Base-by-base conservation (phyloP, 371 early-diverging fungal species). In the Blyttiomyces sp. region DNA sequence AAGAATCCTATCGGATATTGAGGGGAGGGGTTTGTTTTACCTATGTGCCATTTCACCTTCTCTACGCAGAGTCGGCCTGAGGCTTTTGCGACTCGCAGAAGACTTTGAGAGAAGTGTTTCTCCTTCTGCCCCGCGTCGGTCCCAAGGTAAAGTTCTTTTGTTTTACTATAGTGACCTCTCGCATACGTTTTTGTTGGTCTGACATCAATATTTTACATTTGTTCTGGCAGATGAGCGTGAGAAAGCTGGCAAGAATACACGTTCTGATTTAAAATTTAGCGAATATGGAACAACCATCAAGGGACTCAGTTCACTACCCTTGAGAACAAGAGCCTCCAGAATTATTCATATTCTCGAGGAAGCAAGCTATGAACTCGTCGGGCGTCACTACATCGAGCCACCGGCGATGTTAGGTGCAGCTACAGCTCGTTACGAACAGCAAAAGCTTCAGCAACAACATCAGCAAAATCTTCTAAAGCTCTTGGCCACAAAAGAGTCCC, bases 11-110 rank as follows among this genome's bases (percentile, higher is more conserved):
- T 81, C 83, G 53, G 86, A 84, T 39, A 86, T 86, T 5, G 92
- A 93, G 71, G 84, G 84, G 3, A 81, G 82, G 32, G 93, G 91
- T 0, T 60, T 93, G 24, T 59, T 90, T 17, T 89, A 86, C 55
- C 71, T 93, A 27, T 89, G 88, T 51, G 83, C 80, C 48, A 80
- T 79, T 17, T 80, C 80, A 0, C 71, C 84, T 9, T 57, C 66
- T 0, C 77, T 86, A 27, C 86, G 93, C 24, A 82, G 61, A 21
- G 55, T 77, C 4, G 63, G 61, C 4, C 54, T 89, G n/a, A n/a
- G n/a, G n/a, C 46, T 46, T 13, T 46, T n/a, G 17, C 17, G 46
- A 11, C 46, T 21, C 9, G 9, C 17, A 17, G 50, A 49, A 27
- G 26, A 17, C 27, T 17, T 27, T 49, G 2, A 13, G 39, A 6